A percentile compares a stretch with the other conserved stretches of the same genome.
Conservation (phyloP, 108 stramenopile species). For the Nitzschia inconspicua region DNA sequence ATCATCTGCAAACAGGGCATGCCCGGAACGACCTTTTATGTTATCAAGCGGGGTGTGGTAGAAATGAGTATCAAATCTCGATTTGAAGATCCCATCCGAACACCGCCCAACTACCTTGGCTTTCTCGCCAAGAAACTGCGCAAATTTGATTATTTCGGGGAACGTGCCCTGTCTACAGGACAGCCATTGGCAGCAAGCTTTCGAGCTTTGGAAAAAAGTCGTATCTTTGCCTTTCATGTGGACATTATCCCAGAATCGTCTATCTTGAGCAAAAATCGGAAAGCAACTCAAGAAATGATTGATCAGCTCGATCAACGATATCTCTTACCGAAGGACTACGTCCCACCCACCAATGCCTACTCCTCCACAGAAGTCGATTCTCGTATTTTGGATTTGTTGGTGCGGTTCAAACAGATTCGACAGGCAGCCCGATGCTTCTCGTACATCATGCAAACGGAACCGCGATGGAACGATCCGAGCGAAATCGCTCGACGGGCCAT, state of each 20-base stretch:
- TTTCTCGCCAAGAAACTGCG: constrained; percentile 54
- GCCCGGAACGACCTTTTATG: constrained; percentile 63
- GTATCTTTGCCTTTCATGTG: constrained; percentile 66
- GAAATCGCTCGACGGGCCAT: constrained; percentile 48
- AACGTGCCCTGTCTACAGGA: constrained; percentile 73
- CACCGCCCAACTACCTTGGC: constrained; percentile 55
- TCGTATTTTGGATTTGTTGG: constrained; percentile 49
- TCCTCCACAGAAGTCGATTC: constrained; percentile 23
- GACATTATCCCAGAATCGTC: constrained; percentile 56
- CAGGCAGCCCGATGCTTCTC: constrained; percentile 67
- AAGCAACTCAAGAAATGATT: constrained; percentile 33
- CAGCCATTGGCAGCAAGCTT: constrained; percentile 78
- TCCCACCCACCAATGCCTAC: neutral
- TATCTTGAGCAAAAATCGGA: constrained; percentile 50
- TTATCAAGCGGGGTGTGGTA: constrained; percentile 64
- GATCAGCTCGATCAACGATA: constrained; percentile 53
- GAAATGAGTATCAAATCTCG: constrained; percentile 58
- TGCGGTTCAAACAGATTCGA: constrained; percentile 69
- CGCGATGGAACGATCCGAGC: constrained; percentile 57
- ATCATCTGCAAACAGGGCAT: constrained; percentile 68
- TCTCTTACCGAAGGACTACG: constrained; percentile 26
- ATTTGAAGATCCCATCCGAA: constrained; percentile 71
- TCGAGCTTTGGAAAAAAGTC: constrained; percentile 55
- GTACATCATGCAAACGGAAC: constrained; percentile 55
- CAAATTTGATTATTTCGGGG: constrained; percentile 74